Conservation (phyloP, 371 early-diverging fungal genomes). For the Batkoa obscura region DNA sequence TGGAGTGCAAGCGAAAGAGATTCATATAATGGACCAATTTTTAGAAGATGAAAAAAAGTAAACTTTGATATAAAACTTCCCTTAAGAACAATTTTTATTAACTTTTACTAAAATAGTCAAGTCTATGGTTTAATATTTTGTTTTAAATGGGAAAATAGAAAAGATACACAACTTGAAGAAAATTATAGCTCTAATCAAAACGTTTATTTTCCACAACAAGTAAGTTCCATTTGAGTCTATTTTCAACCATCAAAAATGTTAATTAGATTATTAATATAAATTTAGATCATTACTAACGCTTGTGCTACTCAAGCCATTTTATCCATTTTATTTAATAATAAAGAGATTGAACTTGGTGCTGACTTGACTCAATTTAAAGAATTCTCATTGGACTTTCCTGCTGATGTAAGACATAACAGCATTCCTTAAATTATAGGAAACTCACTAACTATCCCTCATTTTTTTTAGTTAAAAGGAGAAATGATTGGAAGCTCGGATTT, state of each 20-base stretch:
- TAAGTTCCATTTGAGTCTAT: conserved; percentile 10
- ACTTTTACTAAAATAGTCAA: conserved; percentile 19
- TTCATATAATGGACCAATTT: no score
- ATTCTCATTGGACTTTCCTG: conserved; percentile 55
- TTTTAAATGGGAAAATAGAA: conserved; percentile 58
- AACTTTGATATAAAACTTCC: not conserved
- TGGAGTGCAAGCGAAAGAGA: not conserved
- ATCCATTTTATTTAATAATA: conserved; percentile 58
- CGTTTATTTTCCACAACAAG: conserved; percentile 64
- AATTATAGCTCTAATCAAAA: conserved; percentile 16
- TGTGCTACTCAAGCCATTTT: conserved; percentile 91
- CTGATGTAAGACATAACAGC: conserved; percentile 35
- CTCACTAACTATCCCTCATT: not conserved
- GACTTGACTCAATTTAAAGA: conserved; percentile 53
- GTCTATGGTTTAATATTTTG: conserved; percentile 78
- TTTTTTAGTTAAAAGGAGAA: conserved; percentile 49
- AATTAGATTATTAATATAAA: not conserved
- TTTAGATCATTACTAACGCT: conserved; percentile 61
- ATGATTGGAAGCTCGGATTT: conserved; percentile 64
- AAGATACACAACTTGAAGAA: conserved; percentile 12
- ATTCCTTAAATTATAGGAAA: not conserved
- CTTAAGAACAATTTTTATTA: not conserved
- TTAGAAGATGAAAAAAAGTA: no score
- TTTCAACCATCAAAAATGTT: not conserved
- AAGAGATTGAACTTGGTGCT: conserved; percentile 47